Evolutionary conservation across 495 filamentous ascomycete genomes (phyloP).

Genomic region (Hypoxylon rickii): DNA sequence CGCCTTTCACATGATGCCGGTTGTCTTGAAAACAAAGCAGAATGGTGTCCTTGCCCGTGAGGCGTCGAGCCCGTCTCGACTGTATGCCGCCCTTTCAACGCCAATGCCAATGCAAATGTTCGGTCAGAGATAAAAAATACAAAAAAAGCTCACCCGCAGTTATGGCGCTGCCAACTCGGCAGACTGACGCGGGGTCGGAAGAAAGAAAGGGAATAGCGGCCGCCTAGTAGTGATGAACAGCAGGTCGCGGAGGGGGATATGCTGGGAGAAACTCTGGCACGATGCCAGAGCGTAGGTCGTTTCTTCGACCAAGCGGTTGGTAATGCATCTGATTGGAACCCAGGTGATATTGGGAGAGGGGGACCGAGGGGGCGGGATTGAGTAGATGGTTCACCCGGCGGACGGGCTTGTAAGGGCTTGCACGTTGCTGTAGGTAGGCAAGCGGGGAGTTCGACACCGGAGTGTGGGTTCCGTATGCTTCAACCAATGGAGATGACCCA

Average conservation of each 20-base stretch:
- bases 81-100: slow-evolving; percentile 35
- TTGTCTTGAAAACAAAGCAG: slow-evolving; percentile 9
- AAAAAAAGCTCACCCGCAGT: slow-evolving; percentile 4
- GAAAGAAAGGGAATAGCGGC: slow-evolving; percentile 9
- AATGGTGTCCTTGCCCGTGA: slow-evolving; percentile 30
- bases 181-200: neutral
- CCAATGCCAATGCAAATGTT: slow-evolving; percentile 37
- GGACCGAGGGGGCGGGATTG: slow-evolving; percentile 81
- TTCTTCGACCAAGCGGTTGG: slow-evolving; percentile 79
- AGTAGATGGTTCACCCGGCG: slow-evolving; percentile 86
- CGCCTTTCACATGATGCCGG: slow-evolving; percentile 35
- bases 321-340: slow-evolving; percentile 91
- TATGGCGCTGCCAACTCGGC: neutral
- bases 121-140: slow-evolving; percentile 12
- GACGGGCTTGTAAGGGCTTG: slow-evolving; percentile 90
- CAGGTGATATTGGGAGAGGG: slow-evolving; percentile 73
- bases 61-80: slow-evolving; percentile 35
- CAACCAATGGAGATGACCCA: slow-evolving; percentile 55
- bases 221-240: slow-evolving; percentile 27
- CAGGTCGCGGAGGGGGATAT: slow-evolving; percentile 28
- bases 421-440: slow-evolving; percentile 63
- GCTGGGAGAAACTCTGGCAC: slow-evolving; percentile 68
- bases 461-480: slow-evolving; percentile 58
- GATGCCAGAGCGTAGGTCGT: slow-evolving; percentile 78
- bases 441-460: slow-evolving; percentile 61